Conservation (phyloP, 495 filamentous ascomycete genomes). For the Tuber brumale region DNA sequence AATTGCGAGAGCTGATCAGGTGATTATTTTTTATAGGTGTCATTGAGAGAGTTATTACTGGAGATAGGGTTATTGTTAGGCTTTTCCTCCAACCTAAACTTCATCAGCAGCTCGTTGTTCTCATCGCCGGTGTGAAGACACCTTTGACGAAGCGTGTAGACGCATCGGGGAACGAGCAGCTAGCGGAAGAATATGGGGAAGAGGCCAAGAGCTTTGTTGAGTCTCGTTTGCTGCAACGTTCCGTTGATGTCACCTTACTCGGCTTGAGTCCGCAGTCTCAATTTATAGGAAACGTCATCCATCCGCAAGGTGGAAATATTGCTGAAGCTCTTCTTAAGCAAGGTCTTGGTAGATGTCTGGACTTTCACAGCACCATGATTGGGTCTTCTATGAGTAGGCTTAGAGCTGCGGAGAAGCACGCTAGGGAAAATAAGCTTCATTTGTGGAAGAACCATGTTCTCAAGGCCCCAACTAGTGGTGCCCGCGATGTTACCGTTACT, state of each 20-base stretch:
- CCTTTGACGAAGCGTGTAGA: constrained; percentile 77
- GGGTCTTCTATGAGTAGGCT: constrained; percentile 77
- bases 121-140: constrained; percentile 83
- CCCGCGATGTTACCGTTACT: constrained; percentile 69
- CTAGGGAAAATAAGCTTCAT: constrained; percentile 64
- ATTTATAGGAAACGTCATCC: constrained; percentile 70
- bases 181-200: constrained; percentile 79
- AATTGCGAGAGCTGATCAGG: constrained; percentile 19
- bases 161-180: constrained; percentile 67
- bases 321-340: constrained; percentile 78
- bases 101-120: constrained; percentile 73
- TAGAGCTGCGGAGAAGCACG: constrained; percentile 78
- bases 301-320: constrained; percentile 72
- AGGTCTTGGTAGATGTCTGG: constrained; percentile 83
- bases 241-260: constrained; percentile 69
- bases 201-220: constrained; percentile 84
- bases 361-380: constrained; percentile 85
- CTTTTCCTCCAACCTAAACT: constrained; percentile 66
- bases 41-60: constrained; percentile 82
- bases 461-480: constrained; percentile 50
- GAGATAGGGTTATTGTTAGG: constrained; percentile 81
- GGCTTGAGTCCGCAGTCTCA: constrained; percentile 82
- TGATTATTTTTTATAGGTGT: constrained; percentile 45
- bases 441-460: constrained; percentile 72
- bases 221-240: constrained; percentile 72